phyloP scores from a whole-genome alignment of 192 early-diverging fungal species.

The Jimgerdemannia lactiflua region DNA sequence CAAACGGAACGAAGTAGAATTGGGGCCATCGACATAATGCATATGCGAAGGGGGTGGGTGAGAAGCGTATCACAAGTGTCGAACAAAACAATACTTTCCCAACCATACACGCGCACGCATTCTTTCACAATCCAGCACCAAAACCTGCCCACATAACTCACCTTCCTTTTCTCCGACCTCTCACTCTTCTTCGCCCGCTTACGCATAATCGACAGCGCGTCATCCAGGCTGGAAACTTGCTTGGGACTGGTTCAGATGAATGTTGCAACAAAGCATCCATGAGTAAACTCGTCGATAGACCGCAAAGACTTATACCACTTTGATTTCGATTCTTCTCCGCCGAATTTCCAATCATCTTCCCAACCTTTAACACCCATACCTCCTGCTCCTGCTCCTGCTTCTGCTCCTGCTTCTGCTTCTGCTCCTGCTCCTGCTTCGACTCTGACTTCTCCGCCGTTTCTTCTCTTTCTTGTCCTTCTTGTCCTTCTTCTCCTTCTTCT shows the following conservation, averaged over 20 bases:
- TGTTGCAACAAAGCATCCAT: background rate
- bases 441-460: constrained; percentile 10
- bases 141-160: background rate
- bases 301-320: too few species aligned
- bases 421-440: background rate
- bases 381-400: constrained; percentile 2
- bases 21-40: too few species aligned
- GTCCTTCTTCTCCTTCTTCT: background rate
- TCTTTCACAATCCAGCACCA: background rate
- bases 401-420: background rate
- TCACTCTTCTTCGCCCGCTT: background rate
- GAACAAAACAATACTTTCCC: too few species aligned
- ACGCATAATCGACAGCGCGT: constrained; percentile 29
- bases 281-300: background rate
- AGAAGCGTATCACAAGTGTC: too few species aligned
- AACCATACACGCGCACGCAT: background rate
- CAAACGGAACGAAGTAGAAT: too few species aligned
- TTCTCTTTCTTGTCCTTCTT: constrained; percentile 31
- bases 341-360: background rate
- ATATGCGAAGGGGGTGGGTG: too few species aligned
- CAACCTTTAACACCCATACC: constrained; percentile 1
- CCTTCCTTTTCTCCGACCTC: background rate
- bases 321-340: too few species aligned
- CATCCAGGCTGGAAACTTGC: constrained; percentile 29
- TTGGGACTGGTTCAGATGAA: constrained; percentile 21